Evolutionary conservation across 495 filamentous ascomycete species (phyloP), one percentile per base, ranked within the genome.

Genomic region (Penicillium daleae): DNA sequence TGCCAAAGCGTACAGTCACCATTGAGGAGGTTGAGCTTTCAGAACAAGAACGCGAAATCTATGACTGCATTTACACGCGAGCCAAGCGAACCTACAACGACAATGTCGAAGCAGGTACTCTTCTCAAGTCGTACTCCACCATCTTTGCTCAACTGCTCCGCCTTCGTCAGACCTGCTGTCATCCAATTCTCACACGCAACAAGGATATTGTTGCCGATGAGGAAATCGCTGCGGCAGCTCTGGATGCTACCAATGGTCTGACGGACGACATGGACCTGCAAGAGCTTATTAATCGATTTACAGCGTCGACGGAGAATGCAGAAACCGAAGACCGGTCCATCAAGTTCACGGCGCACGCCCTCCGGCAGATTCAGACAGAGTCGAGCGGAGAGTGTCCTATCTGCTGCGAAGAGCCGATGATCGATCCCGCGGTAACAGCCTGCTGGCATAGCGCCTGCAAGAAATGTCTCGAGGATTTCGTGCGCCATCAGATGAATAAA

Each of bases 381-480:
- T 88, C 87, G 21, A 86, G 88, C 48, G 89, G 90, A 55, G 95
- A 99, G 76, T 99, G 95, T 69, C 93, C 95, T 8, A 91, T 99
- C 61, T 99, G 95, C 76, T 84, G 90, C 8, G 93, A 97, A 71
- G 95, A 97, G 71, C 92, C 92, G 6, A 97, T 97, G 92, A 85
- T 89, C 48, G 89, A 97, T 48, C 93, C 96, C 60, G 89, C 91
- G 1, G 94, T 99, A 1, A 97, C 95, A 0, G 90, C 92, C 0
- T 99, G 95, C 76, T 98, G 94, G 91, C 95, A 99, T 74, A 92
- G 90, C 24, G 93, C 95, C 3, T 99, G 95, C 82, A 96, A 95
- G 75, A 87, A 91, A 49, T 99, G 95, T 67, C 81, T 97, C 26
- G 76, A 91, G 4, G 87, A 92, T 66, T 96, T 93, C 69, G 93